Evolutionary conservation across 129 eudicot species (phyloP), one percentile per base, ranked within the genome.

Genomic region (Ambrosia trifida): DNA sequence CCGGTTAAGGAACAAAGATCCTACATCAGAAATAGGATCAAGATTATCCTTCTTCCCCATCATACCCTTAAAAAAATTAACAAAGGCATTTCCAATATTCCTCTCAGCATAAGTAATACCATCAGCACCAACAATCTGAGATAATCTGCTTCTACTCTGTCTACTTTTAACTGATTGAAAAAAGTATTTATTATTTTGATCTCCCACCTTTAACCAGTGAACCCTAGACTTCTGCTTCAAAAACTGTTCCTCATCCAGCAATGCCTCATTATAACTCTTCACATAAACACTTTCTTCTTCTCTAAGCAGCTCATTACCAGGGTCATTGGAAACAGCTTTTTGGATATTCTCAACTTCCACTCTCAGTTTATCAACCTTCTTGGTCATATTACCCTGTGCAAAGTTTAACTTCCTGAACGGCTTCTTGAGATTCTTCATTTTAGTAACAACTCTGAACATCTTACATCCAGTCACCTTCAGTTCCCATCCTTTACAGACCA

Each of bases 391-490:
- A 1, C 54, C 54, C 0, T 49, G 8, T 3, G 1, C 2, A 0
- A 3, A 3, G 1, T n/a, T 4, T n/a, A 50, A n/a, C 0, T 1
- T 4, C 10, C 56, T 50, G 0, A 50, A 4, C 0, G 56, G 56
- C 0, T 1, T n/a, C 5, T 50, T 50, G 0, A 50, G 2, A 1
- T 0, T 0, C 2, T 50, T 50, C 0, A 50, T 1, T 16, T 5
- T 50, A 5, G 8, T 0, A 0, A 50, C 3, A 1, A n/a, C 20
- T 0, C 6, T 1, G 10, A 1, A 50, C 19, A n/a, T 14, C 1
- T 5, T 0, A n/a, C 2, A n/a, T 0, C 20, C 20, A 0, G 1
- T 3, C n/a, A n/a, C 56, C 2, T 3, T 3, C 1, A 0, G 1
- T 0, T 13, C 4, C 52, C 52, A 46, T 0, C 6, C 18, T 0